phyloP scores from a whole-genome alignment of 495 filamentous ascomycete genomes.

The Parachaetomium inaequale region DNA sequence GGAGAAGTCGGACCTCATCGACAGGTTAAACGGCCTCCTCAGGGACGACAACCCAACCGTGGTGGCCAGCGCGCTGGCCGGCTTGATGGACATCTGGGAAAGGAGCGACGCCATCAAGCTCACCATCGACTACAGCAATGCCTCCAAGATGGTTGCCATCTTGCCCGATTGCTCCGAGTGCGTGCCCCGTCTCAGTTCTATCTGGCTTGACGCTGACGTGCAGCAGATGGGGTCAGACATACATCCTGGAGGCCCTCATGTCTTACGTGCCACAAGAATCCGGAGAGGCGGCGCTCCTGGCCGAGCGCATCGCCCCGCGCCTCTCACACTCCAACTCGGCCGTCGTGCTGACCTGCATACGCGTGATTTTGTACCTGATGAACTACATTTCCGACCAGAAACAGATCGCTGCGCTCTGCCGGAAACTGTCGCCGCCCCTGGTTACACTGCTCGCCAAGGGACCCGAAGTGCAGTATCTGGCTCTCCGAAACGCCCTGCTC shows the following conservation, averaged over 20 bases:
- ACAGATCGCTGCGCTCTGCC: constrained; percentile 81
- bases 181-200: constrained; percentile 29
- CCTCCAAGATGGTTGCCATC: constrained; percentile 96
- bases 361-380: constrained; percentile 96
- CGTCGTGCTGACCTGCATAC: constrained; percentile 91
- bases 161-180: constrained; percentile 96
- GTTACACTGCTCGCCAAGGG: constrained; percentile 95
- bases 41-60: constrained; percentile 97
- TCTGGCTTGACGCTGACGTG: constrained; percentile 24
- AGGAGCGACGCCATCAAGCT: constrained; percentile 95
- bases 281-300: constrained; percentile 79
- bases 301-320: constrained; percentile 89
- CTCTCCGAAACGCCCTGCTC: constrained; percentile 87
- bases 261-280: constrained; percentile 94
- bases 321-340: constrained; percentile 95
- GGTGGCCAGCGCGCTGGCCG: constrained; percentile 87
- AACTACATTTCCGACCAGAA: constrained; percentile 97
- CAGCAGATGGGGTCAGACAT: constrained; percentile 93
- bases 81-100: constrained; percentile 98
- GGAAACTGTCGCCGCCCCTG: constrained; percentile 90
- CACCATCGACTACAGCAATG: constrained; percentile 95
- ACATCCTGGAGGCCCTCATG: constrained; percentile 97
- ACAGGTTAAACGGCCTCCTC: constrained; percentile 82
- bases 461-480: constrained; percentile 95
- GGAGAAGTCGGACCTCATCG: constrained; percentile 86